Percentiles rank a stretch among this genome's conserved stretches.
Conservation (phyloP, 129 eudicot species). For the Flaveria brownii region DNA sequence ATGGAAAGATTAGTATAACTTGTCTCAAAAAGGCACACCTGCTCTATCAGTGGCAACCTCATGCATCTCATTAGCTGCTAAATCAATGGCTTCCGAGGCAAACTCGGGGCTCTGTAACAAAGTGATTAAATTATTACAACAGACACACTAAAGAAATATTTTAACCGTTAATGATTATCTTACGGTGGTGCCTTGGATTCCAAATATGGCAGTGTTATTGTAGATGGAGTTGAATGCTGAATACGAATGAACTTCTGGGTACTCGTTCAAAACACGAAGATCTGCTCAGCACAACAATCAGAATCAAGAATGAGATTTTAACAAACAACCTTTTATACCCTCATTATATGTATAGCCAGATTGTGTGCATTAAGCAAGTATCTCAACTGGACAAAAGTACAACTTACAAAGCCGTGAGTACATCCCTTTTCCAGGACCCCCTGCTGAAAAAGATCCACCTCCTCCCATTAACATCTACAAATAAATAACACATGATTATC, state of each 20-base stretch:
- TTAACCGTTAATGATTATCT: constrained; percentile 27
- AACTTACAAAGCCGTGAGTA: constrained; percentile 91
- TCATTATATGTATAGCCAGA: not conserved
- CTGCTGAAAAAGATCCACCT: constrained; percentile 98
- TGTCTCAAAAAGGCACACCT: constrained; percentile 44
- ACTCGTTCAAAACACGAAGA: constrained; percentile 70
- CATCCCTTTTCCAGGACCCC: constrained; percentile 99
- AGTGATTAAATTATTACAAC: not conserved
- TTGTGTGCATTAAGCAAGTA: constrained; percentile 9
- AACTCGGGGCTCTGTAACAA: constrained; percentile 59
- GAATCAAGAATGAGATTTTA: constrained; percentile 14
- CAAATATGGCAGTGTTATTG: constrained; percentile 70
- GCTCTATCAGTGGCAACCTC: constrained; percentile 58
- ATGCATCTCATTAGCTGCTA: constrained; percentile 66
- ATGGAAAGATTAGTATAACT: constrained; percentile 11
- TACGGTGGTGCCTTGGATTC: constrained; percentile 88
- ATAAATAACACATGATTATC: constrained; percentile 15
- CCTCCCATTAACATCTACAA: constrained; percentile 95
- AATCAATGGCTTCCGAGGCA: constrained; percentile 64
- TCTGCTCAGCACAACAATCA: constrained; percentile 45
- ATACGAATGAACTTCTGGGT: constrained; percentile 68
- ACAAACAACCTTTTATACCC: not conserved
- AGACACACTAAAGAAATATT: not conserved
- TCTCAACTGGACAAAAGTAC: not conserved
- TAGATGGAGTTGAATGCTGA: constrained; percentile 76